A percentile compares a stretch with the other conserved stretches of the same genome.
These are phyloP conservation scores for Paraphoma chrysanthemicola DNA, from an alignment of 2,329 filamentous ascomycete genomes.

Conservation along the genomic window DNA sequence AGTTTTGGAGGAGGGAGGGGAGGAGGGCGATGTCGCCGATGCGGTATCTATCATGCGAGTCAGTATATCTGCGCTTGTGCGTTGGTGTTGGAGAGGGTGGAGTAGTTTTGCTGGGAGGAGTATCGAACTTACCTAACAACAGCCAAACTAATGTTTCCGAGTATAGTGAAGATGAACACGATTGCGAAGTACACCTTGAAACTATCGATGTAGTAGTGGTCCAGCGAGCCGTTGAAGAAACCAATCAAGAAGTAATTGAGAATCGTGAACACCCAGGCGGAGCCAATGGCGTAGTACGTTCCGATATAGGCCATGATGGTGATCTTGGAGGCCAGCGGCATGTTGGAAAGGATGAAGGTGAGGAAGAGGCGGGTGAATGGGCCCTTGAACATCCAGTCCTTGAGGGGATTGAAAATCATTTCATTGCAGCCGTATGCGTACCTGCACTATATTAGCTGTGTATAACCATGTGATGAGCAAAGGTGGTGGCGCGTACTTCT, in stretches of 20 bases:
- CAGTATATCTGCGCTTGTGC: no score
- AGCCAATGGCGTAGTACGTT: constrained; percentile 75
- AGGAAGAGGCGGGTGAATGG: constrained; percentile 72
- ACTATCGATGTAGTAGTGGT: constrained; percentile 81
- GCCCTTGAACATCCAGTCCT: constrained; percentile 66
- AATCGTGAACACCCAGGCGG: constrained; percentile 70
- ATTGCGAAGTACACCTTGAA: constrained; percentile 72
- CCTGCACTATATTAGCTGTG: constrained; percentile 14
- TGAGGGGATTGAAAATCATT: constrained; percentile 72
- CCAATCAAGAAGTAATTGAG: constrained; percentile 76
- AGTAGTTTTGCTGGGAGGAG: no score
- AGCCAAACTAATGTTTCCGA: constrained; percentile 68
- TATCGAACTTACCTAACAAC: constrained; percentile 62
- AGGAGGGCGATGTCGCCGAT: constrained; percentile 62
- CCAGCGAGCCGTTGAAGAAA: constrained; percentile 75
- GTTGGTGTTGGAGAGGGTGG: no score
- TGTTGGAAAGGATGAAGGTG: constrained; percentile 66
- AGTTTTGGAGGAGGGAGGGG: constrained; percentile 60
- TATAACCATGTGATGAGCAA: background rate
- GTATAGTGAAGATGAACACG: constrained; percentile 68
- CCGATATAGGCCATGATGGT: constrained; percentile 75
- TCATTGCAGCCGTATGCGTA: constrained; percentile 75
- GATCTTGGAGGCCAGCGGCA: constrained; percentile 70
- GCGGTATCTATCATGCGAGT: constrained; percentile 28
- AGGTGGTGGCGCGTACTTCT: constrained; percentile 55